Base-by-base conservation (phyloP, 768 basidiomycete genomes). In the Postia placenta region DNA sequence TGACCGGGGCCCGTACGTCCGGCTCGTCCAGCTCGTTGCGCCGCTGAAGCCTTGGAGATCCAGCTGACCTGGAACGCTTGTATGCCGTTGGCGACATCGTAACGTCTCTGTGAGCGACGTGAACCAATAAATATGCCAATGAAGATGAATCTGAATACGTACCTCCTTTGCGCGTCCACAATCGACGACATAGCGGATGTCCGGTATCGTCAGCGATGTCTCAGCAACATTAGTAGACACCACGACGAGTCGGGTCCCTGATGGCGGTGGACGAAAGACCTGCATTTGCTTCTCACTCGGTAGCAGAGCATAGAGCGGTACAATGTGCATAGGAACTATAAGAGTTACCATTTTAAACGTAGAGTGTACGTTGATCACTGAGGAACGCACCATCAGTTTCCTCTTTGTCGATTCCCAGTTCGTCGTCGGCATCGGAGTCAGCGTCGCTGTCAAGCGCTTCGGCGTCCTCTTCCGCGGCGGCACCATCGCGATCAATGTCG, bases 1-100 rank as follows among this genome's bases (percentile, higher is more conserved):
- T 98, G 96, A 23, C 96, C 96, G 12, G 96, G 95, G 3, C 96
- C 95, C 12, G 92, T 97, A 52, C 96, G 91, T 11, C 96, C 96
- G 0, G 96, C 96, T 61, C 96, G 87, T 62, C 96, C 96, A 3
- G 96, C 85, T 51, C 96, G 79, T 62, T 99, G 96, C 1, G 89
- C 78, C 0, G 93, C 92, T 2, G 93, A 94, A 2, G 95, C 92
- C 63, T 97, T 97, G 14, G 92, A 92, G 54, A 87, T 83, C 95
- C 94, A 99, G 47, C 79, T 81, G 38, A 99, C 79, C 62, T 87
- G 84, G 71, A 95, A 98, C 6, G 91, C 77, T 68, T 98, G 93
- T 20, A 99, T 87, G 20, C 92, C 87, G 52, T 75, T 90, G 7
- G 72, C 64, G 5, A 79, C 62, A 66, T 97, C 93, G 64, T 90